Evolutionary conservation across 75 land plant species (phyloP).

Genomic region (Picea glauca): DNA sequence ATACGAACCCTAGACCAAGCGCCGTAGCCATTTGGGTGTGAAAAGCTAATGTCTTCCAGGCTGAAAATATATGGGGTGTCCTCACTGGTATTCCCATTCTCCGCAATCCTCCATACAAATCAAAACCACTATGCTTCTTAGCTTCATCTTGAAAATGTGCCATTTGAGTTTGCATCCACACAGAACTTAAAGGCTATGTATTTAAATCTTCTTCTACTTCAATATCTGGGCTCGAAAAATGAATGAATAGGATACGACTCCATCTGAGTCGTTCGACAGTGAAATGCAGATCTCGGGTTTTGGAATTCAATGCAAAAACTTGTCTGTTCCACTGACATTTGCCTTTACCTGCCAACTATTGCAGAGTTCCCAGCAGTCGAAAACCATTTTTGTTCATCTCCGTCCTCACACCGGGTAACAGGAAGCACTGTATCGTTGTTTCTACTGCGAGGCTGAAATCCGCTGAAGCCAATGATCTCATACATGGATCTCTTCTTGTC

Average conservation of each 20-base stretch:
- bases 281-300: too few species aligned
- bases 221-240: too few species aligned
- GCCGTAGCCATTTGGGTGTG: too few species aligned
- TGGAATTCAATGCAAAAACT: neutral
- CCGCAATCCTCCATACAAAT: conserved; percentile 3
- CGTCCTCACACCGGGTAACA: neutral
- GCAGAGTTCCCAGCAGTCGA: conserved; percentile 77
- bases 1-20: too few species aligned
- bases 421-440: too few species aligned
- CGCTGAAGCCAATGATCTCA: neutral
- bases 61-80: too few species aligned
- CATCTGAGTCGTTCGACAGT: too few species aligned
- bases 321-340: neutral
- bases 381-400: conserved; percentile 33
- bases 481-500: neutral
- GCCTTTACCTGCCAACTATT: conserved; percentile 30
- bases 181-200: neutral
- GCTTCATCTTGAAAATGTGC: neutral
- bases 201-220: too few species aligned
- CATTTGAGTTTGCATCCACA: neutral
- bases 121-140: neutral
- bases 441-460: neutral
- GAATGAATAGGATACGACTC: too few species aligned
- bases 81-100: too few species aligned
- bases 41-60: too few species aligned